These are phyloP conservation scores for Vitis cinerea DNA, from an alignment of 164 flowering plant species.

Conservation along the genomic window DNA sequence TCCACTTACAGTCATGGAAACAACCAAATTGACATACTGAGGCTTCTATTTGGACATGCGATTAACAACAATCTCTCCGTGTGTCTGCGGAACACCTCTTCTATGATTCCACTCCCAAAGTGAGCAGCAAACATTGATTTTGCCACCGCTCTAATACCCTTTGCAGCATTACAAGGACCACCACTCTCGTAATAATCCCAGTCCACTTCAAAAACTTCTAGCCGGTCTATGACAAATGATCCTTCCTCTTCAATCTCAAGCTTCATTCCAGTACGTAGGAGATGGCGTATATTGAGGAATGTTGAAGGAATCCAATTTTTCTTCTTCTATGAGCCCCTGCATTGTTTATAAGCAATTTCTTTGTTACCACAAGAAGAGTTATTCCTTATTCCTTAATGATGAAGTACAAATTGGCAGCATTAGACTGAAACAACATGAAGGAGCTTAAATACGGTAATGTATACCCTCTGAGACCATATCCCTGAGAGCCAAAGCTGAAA, in stretches of 20 bases:
- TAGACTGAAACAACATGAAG: too few relatives aligned
- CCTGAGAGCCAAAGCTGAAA: too few relatives aligned
- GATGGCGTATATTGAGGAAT: neutral
- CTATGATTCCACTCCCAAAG: slow-evolving; percentile 3
- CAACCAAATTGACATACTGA: neutral
- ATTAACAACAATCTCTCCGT: neutral
- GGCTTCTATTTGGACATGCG: neutral
- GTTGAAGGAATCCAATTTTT: slow-evolving; percentile 4
- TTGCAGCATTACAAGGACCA: neutral
- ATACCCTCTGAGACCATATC: too few relatives aligned
- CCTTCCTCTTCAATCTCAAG: slow-evolving; percentile 3
- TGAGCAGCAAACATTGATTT: slow-evolving; percentile 4
- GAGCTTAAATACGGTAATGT: too few relatives aligned
- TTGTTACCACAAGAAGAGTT: neutral
- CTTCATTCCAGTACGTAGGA: too few relatives aligned
- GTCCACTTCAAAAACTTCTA: neutral
- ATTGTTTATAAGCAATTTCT: neutral
- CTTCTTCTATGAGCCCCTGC: slow-evolving; percentile 5
- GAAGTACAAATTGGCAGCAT: too few relatives aligned
- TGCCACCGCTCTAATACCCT: neutral
- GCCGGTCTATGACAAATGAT: neutral
- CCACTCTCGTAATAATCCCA: neutral
- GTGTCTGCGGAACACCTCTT: slow-evolving; percentile 1
- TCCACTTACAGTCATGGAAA: neutral
- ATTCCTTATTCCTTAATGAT: too few relatives aligned